phyloP scores from a whole-genome alignment of 495 filamentous ascomycete genomes.

The Tuber magnatum region DNA sequence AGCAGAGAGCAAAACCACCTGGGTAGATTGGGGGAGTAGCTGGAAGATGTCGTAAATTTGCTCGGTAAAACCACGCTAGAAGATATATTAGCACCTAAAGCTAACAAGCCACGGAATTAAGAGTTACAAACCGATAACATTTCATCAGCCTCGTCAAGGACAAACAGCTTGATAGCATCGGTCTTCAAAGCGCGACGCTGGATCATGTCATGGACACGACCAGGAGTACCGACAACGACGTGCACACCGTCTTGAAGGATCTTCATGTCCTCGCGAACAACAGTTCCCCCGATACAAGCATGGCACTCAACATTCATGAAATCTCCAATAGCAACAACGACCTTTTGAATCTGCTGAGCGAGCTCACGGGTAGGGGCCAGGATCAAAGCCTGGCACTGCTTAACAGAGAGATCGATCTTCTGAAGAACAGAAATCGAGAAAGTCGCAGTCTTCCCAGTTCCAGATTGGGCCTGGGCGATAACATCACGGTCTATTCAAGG shows the following conservation, averaged over 20 bases:
- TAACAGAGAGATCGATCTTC: constrained; percentile 89
- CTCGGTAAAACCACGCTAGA: constrained; percentile 90
- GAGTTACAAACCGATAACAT: constrained; percentile 74
- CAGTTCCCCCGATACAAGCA: constrained; percentile 97
- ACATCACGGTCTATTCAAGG: constrained; percentile 76
- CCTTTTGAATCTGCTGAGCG: constrained; percentile 97
- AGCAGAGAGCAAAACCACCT: constrained; percentile 93
- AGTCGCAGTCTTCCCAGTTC: constrained; percentile 98
- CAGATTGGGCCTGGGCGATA: constrained; percentile 97
- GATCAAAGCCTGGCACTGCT: constrained; percentile 91
- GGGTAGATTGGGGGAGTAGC: constrained; percentile 90
- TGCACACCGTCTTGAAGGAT: constrained; percentile 92
- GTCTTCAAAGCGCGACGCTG: constrained; percentile 89
- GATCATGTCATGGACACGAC: constrained; percentile 98
- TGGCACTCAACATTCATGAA: constrained; percentile 99
- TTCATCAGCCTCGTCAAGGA: constrained; percentile 98
- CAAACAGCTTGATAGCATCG: constrained; percentile 96
- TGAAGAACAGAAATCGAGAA: constrained; percentile 98
- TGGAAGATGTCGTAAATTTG: constrained; percentile 99
- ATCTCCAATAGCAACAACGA: constrained; percentile 95
- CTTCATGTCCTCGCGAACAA: constrained; percentile 94
- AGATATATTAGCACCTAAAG: constrained; percentile 6
- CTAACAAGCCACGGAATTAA: not conserved
- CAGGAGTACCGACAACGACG: constrained; percentile 92
- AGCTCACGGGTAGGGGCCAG: constrained; percentile 95